Conservation (phyloP, 1,284 basidiomycete genomes). For the Ceratorhiza oryzae-sativae region DNA sequence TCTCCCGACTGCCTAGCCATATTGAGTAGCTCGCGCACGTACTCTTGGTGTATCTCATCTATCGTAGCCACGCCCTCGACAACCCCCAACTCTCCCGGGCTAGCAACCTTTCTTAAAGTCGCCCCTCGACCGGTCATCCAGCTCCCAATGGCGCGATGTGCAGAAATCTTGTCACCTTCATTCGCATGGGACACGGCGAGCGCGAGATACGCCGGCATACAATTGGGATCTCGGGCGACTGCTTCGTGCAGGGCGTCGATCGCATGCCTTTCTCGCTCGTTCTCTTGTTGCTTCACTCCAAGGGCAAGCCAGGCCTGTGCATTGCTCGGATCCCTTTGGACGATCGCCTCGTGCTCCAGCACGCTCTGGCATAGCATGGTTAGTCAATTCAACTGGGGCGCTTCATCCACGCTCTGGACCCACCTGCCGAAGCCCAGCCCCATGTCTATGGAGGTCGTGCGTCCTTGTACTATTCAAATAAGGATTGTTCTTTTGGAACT, state of each 20-base stretch:
- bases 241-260: conserved; percentile 86
- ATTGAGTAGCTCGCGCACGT: conserved; percentile 57
- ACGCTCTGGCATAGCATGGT: conserved; percentile 65
- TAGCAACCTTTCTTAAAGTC: conserved; percentile 61
- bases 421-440: conserved; percentile 39
- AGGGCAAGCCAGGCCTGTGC: conserved; percentile 88
- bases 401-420: neutral
- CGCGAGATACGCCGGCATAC: conserved; percentile 87
- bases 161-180: conserved; percentile 76
- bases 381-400: neutral
- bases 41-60: conserved; percentile 14
- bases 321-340: conserved; percentile 78
- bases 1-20: conserved; percentile 60
- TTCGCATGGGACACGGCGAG: conserved; percentile 93
- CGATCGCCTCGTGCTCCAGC: conserved; percentile 88
- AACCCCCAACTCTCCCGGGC: conserved; percentile 44
- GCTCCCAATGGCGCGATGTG: conserved; percentile 79
- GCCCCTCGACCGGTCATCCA: conserved; percentile 75
- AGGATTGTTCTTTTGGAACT: conserved; percentile 84
- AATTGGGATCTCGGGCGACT: conserved; percentile 78
- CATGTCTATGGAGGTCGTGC: conserved; percentile 60
- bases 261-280: conserved; percentile 93
- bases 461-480: conserved; percentile 69
- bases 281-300: conserved; percentile 98
- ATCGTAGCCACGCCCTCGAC: conserved; percentile 21